Evolutionary conservation across 371 early-diverging fungal species (phyloP).

Genomic region (Mortierella sp.): DNA sequence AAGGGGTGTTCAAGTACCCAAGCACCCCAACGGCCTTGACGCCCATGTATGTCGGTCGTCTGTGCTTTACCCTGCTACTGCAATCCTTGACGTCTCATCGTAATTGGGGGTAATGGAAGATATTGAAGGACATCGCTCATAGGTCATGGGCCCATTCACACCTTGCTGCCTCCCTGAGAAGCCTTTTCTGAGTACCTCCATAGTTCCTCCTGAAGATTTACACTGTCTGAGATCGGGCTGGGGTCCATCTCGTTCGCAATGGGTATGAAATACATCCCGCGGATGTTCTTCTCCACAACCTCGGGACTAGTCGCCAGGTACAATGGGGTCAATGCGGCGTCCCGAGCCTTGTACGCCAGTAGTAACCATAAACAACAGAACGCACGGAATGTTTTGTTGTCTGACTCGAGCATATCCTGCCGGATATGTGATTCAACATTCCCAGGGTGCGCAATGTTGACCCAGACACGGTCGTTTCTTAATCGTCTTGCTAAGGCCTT

Average conservation of each 20-base stretch:
- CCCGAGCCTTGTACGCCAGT: background rate
- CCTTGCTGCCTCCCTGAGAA: too few relatives aligned
- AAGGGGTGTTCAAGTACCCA: too few relatives aligned
- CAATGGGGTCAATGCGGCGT: conserved; percentile 62
- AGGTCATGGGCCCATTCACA: too few relatives aligned
- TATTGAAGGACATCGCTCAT: too few relatives aligned
- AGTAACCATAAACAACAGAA: background rate
- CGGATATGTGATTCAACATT: conserved; percentile 1
- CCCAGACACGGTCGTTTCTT: conserved; percentile 40
- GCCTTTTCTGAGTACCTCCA: too few relatives aligned
- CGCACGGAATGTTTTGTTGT: background rate
- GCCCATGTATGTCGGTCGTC: too few relatives aligned
- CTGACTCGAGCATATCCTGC: background rate
- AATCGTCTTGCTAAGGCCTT: conserved; percentile 59
- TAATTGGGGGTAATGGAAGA: too few relatives aligned
- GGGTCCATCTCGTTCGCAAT: conserved; percentile 28
- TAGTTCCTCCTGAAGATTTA: too few relatives aligned
- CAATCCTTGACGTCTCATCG: too few relatives aligned
- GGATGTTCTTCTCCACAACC: conserved; percentile 16
- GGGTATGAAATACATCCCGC: conserved; percentile 35
- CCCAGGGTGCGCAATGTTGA: conserved; percentile 31
- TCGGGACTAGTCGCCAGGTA: conserved; percentile 69
- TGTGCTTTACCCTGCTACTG: too few relatives aligned
- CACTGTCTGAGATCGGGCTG: background rate
- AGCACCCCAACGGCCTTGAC: too few relatives aligned